Evolutionary conservation across 495 filamentous ascomycete genomes (phyloP).

Genomic region (Entonaema liquescens): DNA sequence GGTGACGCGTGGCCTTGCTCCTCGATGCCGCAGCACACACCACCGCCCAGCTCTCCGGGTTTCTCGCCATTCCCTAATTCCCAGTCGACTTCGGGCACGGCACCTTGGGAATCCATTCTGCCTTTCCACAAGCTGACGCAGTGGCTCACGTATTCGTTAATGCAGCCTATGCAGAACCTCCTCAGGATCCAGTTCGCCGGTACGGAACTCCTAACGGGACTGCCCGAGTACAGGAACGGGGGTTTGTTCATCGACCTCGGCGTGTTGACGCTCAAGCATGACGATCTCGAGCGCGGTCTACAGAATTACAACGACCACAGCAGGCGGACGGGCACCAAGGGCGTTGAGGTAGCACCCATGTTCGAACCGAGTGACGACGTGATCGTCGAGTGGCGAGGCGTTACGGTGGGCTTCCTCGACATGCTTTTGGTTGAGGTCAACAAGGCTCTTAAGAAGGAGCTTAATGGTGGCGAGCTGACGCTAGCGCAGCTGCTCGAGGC

Average conservation of each 20-base stretch:
- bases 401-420: slow-evolving; percentile 87
- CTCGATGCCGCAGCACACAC: slow-evolving; percentile 76
- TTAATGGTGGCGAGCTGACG: slow-evolving; percentile 65
- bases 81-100: slow-evolving; percentile 51
- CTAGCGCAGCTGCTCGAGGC: slow-evolving; percentile 86
- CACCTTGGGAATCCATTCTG: slow-evolving; percentile 91
- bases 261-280: slow-evolving; percentile 75
- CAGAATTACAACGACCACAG: slow-evolving; percentile 76
- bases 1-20: slow-evolving; percentile 96
- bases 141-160: slow-evolving; percentile 89
- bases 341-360: slow-evolving; percentile 74
- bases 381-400: slow-evolving; percentile 86
- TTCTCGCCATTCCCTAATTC: slow-evolving; percentile 59
- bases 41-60: slow-evolving; percentile 53
- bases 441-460: slow-evolving; percentile 57
- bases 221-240: slow-evolving; percentile 90
- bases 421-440: slow-evolving; percentile 78
- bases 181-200: slow-evolving; percentile 81
- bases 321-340: slow-evolving; percentile 75
- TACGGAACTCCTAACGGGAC: slow-evolving; percentile 77
- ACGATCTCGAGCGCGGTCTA: slow-evolving; percentile 72
- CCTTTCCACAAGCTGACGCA: slow-evolving; percentile 94
- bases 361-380: slow-evolving; percentile 84
- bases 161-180: slow-evolving; percentile 84
- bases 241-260: slow-evolving; percentile 85